phyloP scores from a whole-genome alignment of 1,139 yeast genomes.

The Sugiyamaella grinbergsii region DNA sequence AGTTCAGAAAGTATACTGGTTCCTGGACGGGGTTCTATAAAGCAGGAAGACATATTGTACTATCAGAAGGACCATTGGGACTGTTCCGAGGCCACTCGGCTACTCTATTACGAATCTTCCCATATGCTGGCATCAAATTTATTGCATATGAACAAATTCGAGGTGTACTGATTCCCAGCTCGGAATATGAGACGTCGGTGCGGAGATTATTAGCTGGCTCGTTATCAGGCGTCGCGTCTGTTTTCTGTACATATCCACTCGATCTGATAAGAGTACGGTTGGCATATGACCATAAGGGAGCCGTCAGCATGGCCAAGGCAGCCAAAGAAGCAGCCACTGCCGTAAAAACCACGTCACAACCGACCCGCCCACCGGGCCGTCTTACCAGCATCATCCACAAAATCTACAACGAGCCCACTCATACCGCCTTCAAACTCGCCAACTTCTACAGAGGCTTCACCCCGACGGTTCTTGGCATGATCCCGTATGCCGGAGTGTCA shows the following conservation, averaged over 20 bases:
- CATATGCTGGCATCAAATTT: slow-evolving; percentile 95
- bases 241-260: slow-evolving; percentile 86
- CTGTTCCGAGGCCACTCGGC: slow-evolving; percentile 96
- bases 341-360: neutral
- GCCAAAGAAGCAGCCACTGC: slow-evolving; percentile 1
- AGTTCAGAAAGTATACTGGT: slow-evolving; percentile 77
- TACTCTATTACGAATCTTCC: slow-evolving; percentile 85
- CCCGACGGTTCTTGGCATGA: slow-evolving; percentile 93
- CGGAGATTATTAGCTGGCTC: slow-evolving; percentile 89
- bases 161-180: slow-evolving; percentile 72
- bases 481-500: slow-evolving; percentile 97
- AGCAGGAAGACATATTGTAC: slow-evolving; percentile 70
- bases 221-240: slow-evolving; percentile 79
- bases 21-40: slow-evolving; percentile 71
- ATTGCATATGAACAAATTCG: slow-evolving; percentile 97
- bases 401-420: slow-evolving; percentile 59
- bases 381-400: slow-evolving; percentile 54
- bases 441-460: slow-evolving; percentile 91
- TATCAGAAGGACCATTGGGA: slow-evolving; percentile 74
- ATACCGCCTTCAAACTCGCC: slow-evolving; percentile 18
- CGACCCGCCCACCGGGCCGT: slow-evolving; percentile 48
- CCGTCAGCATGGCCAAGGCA: slow-evolving; percentile 3
- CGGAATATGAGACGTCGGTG: slow-evolving; percentile 71
- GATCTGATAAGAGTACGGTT: slow-evolving; percentile 87
- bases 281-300: slow-evolving; percentile 73